Percentiles rank a stretch among this genome's conserved stretches.
These are phyloP conservation scores for Exobasidium cylindrosporum DNA, from an alignment of 1,284 basidiomycete genomes.

Conservation along the genomic window DNA sequence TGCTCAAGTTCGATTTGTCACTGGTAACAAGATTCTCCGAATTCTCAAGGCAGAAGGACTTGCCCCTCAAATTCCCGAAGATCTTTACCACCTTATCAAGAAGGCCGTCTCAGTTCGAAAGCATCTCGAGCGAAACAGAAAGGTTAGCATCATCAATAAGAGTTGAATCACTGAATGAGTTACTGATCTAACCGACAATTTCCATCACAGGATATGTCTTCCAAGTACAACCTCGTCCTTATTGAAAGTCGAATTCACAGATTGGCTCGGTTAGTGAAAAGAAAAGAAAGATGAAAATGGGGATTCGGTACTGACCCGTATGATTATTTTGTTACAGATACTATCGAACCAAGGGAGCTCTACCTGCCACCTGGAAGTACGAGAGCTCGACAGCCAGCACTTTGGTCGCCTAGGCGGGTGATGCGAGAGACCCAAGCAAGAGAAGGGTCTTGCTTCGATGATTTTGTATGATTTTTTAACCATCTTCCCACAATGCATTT, in stretches of 20 bases:
- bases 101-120: conserved; percentile 99
- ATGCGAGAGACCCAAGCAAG: not conserved
- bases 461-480: not conserved
- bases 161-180: too few species aligned
- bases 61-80: conserved; percentile 96
- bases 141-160: conserved; percentile 64
- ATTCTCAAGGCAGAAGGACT: conserved; percentile 95
- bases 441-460: not conserved
- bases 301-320: too few species aligned
- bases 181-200: conserved; percentile 16
- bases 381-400: conserved; percentile 56
- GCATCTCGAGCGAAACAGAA: conserved; percentile 96
- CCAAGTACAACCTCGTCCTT: conserved; percentile 66
- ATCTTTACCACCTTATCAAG: conserved; percentile 99
- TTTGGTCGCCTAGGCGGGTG: conserved; percentile 49
- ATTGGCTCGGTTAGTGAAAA: conserved; percentile 68
- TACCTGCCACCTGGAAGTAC: conserved; percentile 85
- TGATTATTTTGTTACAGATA: too few species aligned
- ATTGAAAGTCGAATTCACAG: conserved; percentile 99
- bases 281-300: too few species aligned
- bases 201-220: conserved; percentile 11
- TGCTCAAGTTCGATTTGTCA: conserved; percentile 91
- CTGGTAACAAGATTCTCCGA: conserved; percentile 98
- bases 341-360: conserved; percentile 98
- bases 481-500: not conserved